Base-by-base conservation (phyloP, 2,329 filamentous ascomycete genomes). In the Sporothrix mexicana region DNA sequence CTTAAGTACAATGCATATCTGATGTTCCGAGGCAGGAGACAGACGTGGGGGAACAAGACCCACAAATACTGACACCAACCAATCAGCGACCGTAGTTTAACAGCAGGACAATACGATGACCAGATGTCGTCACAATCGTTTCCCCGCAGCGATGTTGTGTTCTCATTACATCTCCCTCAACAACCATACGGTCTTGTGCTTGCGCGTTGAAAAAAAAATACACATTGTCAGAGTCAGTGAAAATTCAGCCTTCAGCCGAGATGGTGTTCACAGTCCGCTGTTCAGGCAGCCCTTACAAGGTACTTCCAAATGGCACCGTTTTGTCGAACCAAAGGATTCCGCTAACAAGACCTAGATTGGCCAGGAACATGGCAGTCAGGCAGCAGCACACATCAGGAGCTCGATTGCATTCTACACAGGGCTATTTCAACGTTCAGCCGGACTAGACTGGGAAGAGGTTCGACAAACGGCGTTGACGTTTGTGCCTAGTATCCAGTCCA, bases 361-460 rank as follows among this genome's bases (percentile, higher is more conserved):
- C 41, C 61, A 23, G 8, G 61, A 9, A 17, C 61, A 66, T 23
- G 61, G 61, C n/a, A 13, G n/a, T 0, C 61, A 66, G 17, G n/a
- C 61, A 5, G n/a, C 10, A 4, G n/a, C 61, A 25, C 61, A 47
- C 6, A 70, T 64, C n/a, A 20, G 17, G 36, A 59, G 41, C n/a
- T 25, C 49, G 10, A 67, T 72, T 9, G 43, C 15, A 8, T 72
- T 72, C 30, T 72, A 72, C 53, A 30, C 36, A 12, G 64, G 30
- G 9, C 23, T 69, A 1, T 72, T 69, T 45, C 64, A 62, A 5
- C 51, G 47, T 7, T 55, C 62, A 53, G 51, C 71, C 17, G 55
- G 25, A 2, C 3, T 72, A 15, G 43, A 5, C 17, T 72, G 71
- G 71, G 43, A 3, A 0, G 62, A 43, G 4, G 70, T 68, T 15